These are phyloP conservation scores for Boechera divaricarpa DNA, from an alignment of 345 rosid genomes.

Conservation along the genomic window DNA sequence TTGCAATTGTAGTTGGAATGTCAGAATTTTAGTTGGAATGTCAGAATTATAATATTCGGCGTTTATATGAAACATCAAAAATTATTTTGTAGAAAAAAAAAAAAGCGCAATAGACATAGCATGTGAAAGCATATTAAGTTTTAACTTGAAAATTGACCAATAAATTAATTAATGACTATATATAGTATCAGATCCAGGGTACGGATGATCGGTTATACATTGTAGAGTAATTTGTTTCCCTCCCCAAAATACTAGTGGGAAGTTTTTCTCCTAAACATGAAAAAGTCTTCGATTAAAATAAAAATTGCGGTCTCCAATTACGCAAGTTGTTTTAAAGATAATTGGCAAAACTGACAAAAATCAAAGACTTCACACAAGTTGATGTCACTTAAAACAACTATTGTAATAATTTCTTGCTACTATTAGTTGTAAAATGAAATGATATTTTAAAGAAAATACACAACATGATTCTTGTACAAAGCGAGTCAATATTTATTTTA, in stretches of 20 bases:
- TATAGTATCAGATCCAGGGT: too few species aligned
- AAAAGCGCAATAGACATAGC: neutral
- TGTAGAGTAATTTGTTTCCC: too few species aligned
- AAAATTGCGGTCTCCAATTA: too few species aligned
- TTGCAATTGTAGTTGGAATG: neutral
- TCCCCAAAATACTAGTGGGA: too few species aligned
- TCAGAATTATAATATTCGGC: neutral
- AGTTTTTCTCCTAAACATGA: too few species aligned
- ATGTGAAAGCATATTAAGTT: neutral
- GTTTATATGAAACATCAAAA: neutral
- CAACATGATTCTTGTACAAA: neutral
- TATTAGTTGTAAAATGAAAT: neutral
- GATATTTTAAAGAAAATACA: neutral
- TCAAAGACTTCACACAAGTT: too few species aligned
- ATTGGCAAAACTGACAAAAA: too few species aligned
- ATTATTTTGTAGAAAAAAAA: too few species aligned
- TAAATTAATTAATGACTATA: too few species aligned
- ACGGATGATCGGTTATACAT: too few species aligned
- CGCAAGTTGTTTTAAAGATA: neutral
- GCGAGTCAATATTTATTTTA: neutral
- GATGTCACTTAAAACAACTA: neutral
- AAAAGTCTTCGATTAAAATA: too few species aligned
- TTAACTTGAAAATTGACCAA: too few species aligned
- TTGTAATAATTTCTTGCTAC: neutral
- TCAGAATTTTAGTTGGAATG: neutral